Percentiles rank a stretch among this genome's conserved stretches.
phyloP scores from a whole-genome alignment of 768 basidiomycete genomes.

The Lactarius akahatsu region DNA sequence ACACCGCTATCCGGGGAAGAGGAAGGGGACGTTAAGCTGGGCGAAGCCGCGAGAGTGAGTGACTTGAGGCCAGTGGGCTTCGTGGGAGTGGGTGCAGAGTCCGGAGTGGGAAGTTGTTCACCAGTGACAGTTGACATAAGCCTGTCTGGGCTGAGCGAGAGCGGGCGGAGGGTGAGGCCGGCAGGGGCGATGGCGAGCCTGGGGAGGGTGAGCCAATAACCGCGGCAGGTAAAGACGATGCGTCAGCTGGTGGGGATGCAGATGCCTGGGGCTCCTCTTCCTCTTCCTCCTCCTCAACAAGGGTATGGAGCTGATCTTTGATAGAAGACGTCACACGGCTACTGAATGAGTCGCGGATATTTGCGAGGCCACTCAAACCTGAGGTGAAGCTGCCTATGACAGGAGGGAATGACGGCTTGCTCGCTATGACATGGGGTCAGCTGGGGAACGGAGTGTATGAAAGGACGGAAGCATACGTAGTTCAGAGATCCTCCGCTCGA shows the following conservation, averaged over 20 bases:
- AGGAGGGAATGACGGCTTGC: conserved; percentile 59
- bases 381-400: conserved; percentile 44
- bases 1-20: conserved; percentile 3
- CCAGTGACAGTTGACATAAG: conserved; percentile 36
- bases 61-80: conserved; percentile 51
- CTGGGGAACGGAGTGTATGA: neutral
- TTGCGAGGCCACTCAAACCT: conserved; percentile 44
- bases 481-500: conserved; percentile 58
- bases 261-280: conserved; percentile 58
- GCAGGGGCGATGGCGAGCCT: conserved; percentile 63
- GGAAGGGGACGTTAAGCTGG: conserved; percentile 27
- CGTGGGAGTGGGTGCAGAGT: conserved; percentile 56
- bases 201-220: conserved; percentile 35
- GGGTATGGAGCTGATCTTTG: conserved; percentile 75
- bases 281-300: conserved; percentile 86
- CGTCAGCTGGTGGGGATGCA: conserved; percentile 25
- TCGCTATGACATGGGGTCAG: conserved; percentile 42
- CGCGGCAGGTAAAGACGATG: conserved; percentile 22
- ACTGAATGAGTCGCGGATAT: conserved; percentile 78
- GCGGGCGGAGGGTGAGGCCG: conserved; percentile 63
- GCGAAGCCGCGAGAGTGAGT: conserved; percentile 45
- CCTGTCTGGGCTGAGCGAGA: conserved; percentile 63
- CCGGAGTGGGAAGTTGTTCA: conserved; percentile 31
- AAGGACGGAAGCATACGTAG: conserved; percentile 52
- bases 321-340: conserved; percentile 66